phyloP scores from a whole-genome alignment of 2,329 filamentous ascomycete genomes.

The Sphaerulina vaccinii region DNA sequence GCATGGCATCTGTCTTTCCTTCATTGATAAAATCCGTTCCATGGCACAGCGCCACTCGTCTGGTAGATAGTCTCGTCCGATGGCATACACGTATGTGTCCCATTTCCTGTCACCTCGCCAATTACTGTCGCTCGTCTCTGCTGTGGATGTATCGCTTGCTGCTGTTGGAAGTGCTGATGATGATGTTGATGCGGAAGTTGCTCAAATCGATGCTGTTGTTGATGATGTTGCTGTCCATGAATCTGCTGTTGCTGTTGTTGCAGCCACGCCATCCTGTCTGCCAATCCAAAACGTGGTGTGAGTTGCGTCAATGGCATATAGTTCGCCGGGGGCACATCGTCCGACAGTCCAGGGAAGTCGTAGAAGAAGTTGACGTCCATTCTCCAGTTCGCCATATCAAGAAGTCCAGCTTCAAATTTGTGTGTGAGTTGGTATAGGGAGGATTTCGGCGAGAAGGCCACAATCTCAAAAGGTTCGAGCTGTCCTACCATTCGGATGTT shows the following conservation, averaged over 20 bases:
- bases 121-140: slow-evolving; percentile 14
- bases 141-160: neutral
- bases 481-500: slow-evolving; percentile 24
- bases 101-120: slow-evolving; percentile 1
- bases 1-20: neutral
- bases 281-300: slow-evolving; percentile 22
- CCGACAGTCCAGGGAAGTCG: slow-evolving; percentile 22
- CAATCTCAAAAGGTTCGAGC: slow-evolving; percentile 23
- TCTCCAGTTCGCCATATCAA: slow-evolving; percentile 26
- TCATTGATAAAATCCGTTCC: slow-evolving; percentile 10
- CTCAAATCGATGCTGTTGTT: too few relatives aligned
- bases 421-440: slow-evolving; percentile 22
- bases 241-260: slow-evolving; percentile 1
- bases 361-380: slow-evolving; percentile 29
- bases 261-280: slow-evolving; percentile 1
- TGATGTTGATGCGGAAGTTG: neutral
- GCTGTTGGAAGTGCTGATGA: neutral
- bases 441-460: slow-evolving; percentile 16
- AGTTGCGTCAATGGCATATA: slow-evolving; percentile 25
- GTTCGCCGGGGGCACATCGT: slow-evolving; percentile 24
- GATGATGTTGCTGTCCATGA: too few relatives aligned
- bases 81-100: neutral
- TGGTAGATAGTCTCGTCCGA: slow-evolving; percentile 3
- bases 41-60: slow-evolving; percentile 2
- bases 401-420: slow-evolving; percentile 20